Percentiles rank a stretch among this genome's conserved stretches.
phyloP scores from a whole-genome alignment of 2,329 filamentous ascomycete genomes.

The Tolypocladium sp. region DNA sequence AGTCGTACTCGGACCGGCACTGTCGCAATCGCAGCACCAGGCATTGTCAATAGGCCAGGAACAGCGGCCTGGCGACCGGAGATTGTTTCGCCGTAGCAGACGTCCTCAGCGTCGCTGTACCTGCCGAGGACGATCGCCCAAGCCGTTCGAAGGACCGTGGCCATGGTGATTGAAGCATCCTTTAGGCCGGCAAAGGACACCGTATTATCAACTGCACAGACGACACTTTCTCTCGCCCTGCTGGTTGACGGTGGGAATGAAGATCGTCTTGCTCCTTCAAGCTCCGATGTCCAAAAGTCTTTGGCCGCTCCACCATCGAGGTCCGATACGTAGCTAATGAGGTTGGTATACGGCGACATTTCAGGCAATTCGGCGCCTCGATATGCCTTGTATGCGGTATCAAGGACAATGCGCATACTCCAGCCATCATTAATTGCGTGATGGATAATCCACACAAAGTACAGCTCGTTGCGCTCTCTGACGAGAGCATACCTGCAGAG shows the following conservation, averaged over 20 bases:
- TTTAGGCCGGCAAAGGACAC: background rate
- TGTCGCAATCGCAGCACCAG: constrained; percentile 20
- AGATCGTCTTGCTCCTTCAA: background rate
- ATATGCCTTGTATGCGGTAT: background rate
- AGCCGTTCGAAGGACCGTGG: constrained; percentile 14
- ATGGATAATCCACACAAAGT: background rate
- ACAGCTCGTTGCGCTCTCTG: background rate
- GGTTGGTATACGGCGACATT: background rate
- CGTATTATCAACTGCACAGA: background rate
- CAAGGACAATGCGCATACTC: background rate
- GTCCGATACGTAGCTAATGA: background rate
- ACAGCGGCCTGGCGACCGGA: constrained; percentile 18
- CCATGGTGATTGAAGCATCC: constrained; percentile 4
- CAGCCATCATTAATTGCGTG: background rate
- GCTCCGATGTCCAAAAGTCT: background rate
- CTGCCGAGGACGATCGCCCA: constrained; percentile 14
- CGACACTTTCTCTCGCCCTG: too few species aligned
- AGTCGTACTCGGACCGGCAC: background rate
- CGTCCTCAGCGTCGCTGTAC: constrained; percentile 9
- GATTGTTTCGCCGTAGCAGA: constrained; percentile 16
- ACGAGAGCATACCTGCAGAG: too few species aligned
- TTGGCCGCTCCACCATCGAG: background rate
- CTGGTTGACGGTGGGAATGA: background rate
- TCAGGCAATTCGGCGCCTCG: background rate
- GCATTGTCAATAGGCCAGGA: constrained; percentile 13